Percentiles rank a stretch among this genome's conserved stretches.
These are phyloP conservation scores for Cyphellophora europaea DNA, from an alignment of 2,329 filamentous ascomycete species.

Conservation along the genomic window DNA sequence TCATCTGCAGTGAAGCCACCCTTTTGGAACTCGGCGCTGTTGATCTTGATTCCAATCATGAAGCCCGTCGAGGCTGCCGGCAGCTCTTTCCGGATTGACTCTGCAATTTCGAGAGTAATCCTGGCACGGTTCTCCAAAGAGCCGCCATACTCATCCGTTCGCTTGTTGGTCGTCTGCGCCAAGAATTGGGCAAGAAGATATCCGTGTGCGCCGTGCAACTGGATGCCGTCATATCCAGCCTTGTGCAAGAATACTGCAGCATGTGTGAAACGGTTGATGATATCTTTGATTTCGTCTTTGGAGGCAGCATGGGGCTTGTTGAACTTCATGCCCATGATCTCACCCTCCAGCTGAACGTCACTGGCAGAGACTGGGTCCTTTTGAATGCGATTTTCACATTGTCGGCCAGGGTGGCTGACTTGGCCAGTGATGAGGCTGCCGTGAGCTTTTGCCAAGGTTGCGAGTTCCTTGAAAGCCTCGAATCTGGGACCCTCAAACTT, in stretches of 20 bases:
- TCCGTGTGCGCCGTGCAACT: slow-evolving; percentile 47
- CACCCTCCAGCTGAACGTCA: slow-evolving; percentile 35
- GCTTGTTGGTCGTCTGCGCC: slow-evolving; percentile 41
- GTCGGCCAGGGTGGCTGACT: slow-evolving; percentile 54
- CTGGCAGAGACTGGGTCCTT: slow-evolving; percentile 42
- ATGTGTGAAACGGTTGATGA: slow-evolving; percentile 55
- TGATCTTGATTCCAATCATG: slow-evolving; percentile 48
- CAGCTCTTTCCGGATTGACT: slow-evolving; percentile 20
- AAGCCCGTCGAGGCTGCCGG: slow-evolving; percentile 25
- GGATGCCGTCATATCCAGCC: slow-evolving; percentile 47
- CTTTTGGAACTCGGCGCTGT: slow-evolving; percentile 48
- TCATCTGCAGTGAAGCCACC: slow-evolving; percentile 38
- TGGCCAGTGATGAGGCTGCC: slow-evolving; percentile 52
- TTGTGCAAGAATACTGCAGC: slow-evolving; percentile 53
- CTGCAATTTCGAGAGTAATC: slow-evolving; percentile 47
- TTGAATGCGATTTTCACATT: slow-evolving; percentile 37
- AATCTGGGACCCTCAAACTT: slow-evolving; percentile 49
- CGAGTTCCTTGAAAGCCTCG: slow-evolving; percentile 48
- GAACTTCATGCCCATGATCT: slow-evolving; percentile 24
- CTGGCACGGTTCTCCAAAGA: slow-evolving; percentile 57
- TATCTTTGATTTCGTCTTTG: slow-evolving; percentile 31
- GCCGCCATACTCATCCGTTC: slow-evolving; percentile 58
- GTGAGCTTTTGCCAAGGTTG: slow-evolving; percentile 44
- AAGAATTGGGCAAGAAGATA: slow-evolving; percentile 51
- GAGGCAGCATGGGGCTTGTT: slow-evolving; percentile 26